Percentiles rank a stretch among this genome's conserved stretches.
Conservation (phyloP, 495 filamentous ascomycete genomes). For the Penicillium coffeae region DNA sequence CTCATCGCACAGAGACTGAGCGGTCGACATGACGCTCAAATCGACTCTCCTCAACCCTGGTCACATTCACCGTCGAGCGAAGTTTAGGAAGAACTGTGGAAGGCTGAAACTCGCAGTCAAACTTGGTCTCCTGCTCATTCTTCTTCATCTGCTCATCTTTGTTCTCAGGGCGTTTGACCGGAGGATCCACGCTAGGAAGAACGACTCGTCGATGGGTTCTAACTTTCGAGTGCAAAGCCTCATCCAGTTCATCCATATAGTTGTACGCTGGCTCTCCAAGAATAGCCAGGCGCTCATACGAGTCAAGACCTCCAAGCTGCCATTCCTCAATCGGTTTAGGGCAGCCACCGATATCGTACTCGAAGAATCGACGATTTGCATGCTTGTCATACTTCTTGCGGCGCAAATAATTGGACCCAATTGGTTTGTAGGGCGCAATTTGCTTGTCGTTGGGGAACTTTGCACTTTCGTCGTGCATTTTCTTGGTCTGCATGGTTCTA, state of each 20-base stretch:
- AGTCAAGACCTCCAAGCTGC: slow-evolving; percentile 18
- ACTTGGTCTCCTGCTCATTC: background rate
- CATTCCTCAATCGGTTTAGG: slow-evolving; percentile 14
- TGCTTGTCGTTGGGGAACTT: too few species aligned
- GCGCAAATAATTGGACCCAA: slow-evolving; percentile 9
- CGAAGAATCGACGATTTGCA: slow-evolving; percentile 3
- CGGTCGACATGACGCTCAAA: background rate
- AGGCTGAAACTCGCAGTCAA: background rate
- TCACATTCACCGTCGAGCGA: background rate
- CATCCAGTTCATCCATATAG: slow-evolving; percentile 19
- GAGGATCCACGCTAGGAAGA: background rate
- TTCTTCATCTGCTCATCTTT: background rate
- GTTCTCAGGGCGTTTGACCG: background rate
- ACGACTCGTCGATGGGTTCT: background rate
- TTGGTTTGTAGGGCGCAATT: slow-evolving; percentile 9
- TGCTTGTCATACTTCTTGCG: slow-evolving; percentile 5
- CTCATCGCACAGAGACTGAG: too few species aligned
- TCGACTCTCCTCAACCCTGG: background rate
- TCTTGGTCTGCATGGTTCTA: slow-evolving; percentile 9
- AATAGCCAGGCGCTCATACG: slow-evolving; percentile 19
- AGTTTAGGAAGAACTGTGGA: background rate
- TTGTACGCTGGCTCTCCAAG: slow-evolving; percentile 12
- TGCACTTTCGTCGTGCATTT: slow-evolving; percentile 1
- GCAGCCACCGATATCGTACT: slow-evolving; percentile 11
- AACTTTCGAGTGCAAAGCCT: slow-evolving; percentile 9